Conservation (phyloP, 2,329 filamentous ascomycete species). For the Tolypocladium ophioglossoides region DNA sequence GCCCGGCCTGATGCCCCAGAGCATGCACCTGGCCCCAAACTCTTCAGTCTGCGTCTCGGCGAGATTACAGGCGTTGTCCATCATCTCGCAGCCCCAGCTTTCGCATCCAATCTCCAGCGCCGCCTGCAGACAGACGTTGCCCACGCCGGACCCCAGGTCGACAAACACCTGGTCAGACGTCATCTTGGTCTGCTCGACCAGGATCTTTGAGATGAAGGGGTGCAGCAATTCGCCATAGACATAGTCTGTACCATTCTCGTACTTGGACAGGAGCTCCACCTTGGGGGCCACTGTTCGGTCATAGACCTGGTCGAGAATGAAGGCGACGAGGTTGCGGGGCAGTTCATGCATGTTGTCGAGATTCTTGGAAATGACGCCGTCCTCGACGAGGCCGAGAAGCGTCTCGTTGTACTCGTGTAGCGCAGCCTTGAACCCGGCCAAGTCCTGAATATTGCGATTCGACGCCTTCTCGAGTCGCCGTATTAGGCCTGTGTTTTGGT, state of each 20-base stretch:
- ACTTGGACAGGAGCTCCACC: constrained; percentile 73
- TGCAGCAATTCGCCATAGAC: constrained; percentile 90
- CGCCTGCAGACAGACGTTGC: constrained; percentile 89
- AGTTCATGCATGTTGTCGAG: constrained; percentile 60
- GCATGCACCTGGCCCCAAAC: constrained; percentile 71
- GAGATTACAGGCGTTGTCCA: constrained; percentile 78
- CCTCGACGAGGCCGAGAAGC: constrained; percentile 52
- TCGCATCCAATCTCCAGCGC: constrained; percentile 89
- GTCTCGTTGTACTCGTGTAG: constrained; percentile 69
- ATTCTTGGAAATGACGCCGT: constrained; percentile 62
- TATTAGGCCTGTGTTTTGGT: constrained; percentile 63
- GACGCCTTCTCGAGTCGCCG: constrained; percentile 68
- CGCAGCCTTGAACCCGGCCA: constrained; percentile 60
- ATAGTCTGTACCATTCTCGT: constrained; percentile 84
- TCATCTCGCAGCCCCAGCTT: constrained; percentile 94
- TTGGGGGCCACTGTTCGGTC: constrained; percentile 84
- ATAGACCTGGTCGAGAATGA: constrained; percentile 82
- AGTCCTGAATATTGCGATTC: constrained; percentile 51
- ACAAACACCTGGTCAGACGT: constrained; percentile 82
- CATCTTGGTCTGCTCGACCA: constrained; percentile 64
- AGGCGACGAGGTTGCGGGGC: constrained; percentile 61
- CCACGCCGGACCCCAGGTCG: constrained; percentile 89
- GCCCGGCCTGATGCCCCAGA: constrained; percentile 82
- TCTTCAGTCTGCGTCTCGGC: constrained; percentile 73
- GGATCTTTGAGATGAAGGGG: constrained; percentile 72